phyloP scores from a whole-genome alignment of 2,329 filamentous ascomycete genomes.

The Colletotrichum tropicale region DNA sequence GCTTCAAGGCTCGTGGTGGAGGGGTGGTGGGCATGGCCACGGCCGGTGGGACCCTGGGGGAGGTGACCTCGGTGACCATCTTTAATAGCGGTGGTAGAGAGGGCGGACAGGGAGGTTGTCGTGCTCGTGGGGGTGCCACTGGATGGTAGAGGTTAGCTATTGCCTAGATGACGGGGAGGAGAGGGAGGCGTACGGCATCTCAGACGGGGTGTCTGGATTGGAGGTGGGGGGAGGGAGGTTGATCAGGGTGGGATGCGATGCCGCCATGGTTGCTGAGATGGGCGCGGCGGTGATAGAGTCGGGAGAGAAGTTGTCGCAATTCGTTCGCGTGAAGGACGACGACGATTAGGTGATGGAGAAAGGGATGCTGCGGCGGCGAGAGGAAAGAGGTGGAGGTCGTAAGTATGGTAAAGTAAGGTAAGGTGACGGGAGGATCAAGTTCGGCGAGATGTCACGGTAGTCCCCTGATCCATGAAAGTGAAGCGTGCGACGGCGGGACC shows the following conservation, averaged over 20 bases:
- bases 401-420: not conserved
- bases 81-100: slow-evolving; percentile 95
- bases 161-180: not conserved
- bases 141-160: slow-evolving; percentile 21
- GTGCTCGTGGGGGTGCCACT: slow-evolving; percentile 93
- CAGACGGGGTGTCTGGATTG: slow-evolving; percentile 84
- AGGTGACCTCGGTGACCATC: slow-evolving; percentile 89
- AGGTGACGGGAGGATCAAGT: not conserved
- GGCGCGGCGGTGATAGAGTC: not conserved
- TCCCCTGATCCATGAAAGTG: slow-evolving; percentile 8
- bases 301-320: not conserved
- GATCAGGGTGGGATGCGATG: slow-evolving; percentile 70
- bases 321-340: not conserved
- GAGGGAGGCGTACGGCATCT: slow-evolving; percentile 75
- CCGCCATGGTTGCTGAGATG: slow-evolving; percentile 34
- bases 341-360: not conserved
- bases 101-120: slow-evolving; percentile 87
- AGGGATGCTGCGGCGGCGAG: not conserved
- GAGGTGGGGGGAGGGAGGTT: slow-evolving; percentile 84
- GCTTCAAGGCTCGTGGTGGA: slow-evolving; percentile 82
- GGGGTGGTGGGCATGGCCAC: slow-evolving; percentile 62
- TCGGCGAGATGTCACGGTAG: not conserved
- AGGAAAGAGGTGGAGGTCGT: not conserved
- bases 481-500: not conserved
- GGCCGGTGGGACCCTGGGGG: slow-evolving; percentile 59